Conservation (phyloP, 169 alveolate species). For the Cryptosporidium viatorum region DNA sequence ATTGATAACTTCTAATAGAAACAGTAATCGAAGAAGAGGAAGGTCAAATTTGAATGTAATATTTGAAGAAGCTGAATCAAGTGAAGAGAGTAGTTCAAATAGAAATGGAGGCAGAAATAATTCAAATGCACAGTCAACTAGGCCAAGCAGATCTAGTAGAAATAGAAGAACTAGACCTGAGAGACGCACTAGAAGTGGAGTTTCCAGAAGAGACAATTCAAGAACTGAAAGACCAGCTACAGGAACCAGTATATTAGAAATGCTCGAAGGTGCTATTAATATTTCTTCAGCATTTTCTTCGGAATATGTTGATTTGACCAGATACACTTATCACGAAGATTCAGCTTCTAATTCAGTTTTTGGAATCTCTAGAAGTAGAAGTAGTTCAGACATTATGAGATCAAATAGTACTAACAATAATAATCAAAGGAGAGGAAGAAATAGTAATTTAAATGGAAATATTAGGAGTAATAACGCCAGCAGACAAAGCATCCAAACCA, state of each 20-base stretch:
- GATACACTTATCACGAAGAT: constrained; percentile 7
- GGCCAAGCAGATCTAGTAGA: neutral
- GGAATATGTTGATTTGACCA: constrained; percentile 62
- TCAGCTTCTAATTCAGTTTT: constrained; percentile 3
- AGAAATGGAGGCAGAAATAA: neutral
- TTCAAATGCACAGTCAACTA: neutral
- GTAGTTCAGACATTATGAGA: neutral
- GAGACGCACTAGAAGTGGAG: constrained; percentile 4
- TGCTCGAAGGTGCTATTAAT: constrained; percentile 25
- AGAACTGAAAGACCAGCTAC: constrained; percentile 6
- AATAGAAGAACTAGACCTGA: neutral
- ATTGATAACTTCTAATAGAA: neutral
- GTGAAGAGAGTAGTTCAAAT: neutral
- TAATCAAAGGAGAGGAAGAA: neutral
- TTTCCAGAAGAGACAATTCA: constrained; percentile 2
- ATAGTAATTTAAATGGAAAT: neutral
- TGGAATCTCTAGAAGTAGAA: neutral
- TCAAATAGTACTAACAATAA: neutral
- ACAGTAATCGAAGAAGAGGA: neutral
- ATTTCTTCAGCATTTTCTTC: constrained; percentile 27
- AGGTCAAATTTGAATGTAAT: neutral
- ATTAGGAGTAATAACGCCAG: neutral
- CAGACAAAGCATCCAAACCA: constrained; percentile 18
- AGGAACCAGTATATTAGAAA: constrained; percentile 4
- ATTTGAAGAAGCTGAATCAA: neutral